Evolutionary conservation across 805 yeast species (phyloP).

Genomic region (Barnettozyma pratensis): DNA sequence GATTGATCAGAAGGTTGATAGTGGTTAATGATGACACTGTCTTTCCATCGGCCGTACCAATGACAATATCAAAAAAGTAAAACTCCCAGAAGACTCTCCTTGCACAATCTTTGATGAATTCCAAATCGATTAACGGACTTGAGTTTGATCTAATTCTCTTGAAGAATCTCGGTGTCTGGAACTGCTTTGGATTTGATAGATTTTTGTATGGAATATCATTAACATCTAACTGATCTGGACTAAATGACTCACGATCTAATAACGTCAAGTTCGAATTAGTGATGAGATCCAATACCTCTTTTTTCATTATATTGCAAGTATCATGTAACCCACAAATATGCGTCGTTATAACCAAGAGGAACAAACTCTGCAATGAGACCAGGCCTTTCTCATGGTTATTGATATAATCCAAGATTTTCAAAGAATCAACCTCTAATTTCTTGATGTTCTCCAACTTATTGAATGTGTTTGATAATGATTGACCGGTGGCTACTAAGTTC

Average conservation of each 20-base stretch:
- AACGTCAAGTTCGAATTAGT: not conserved
- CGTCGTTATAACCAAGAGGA: not conserved
- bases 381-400: not conserved
- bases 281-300: not conserved
- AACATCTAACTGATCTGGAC: not conserved
- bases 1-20: not conserved
- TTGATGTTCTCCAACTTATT: not conserved
- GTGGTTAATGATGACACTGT: not conserved
- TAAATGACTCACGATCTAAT: not conserved
- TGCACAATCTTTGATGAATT: not conserved
- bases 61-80: not conserved
- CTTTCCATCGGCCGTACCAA: not conserved
- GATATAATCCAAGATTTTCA: not conserved
- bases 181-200: no score
- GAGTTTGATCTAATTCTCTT: not conserved
- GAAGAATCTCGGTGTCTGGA: not conserved
- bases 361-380: not conserved
- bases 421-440: not conserved
- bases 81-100: not conserved
- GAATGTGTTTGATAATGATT: not conserved
- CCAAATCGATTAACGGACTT: not conserved
- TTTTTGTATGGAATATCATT: not conserved
- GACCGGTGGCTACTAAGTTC: not conserved
- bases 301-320: not conserved
- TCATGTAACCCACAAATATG: not conserved